Evolutionary conservation across 139 green algal genomes (phyloP).

Genomic region (Coelastrella sp.): DNA sequence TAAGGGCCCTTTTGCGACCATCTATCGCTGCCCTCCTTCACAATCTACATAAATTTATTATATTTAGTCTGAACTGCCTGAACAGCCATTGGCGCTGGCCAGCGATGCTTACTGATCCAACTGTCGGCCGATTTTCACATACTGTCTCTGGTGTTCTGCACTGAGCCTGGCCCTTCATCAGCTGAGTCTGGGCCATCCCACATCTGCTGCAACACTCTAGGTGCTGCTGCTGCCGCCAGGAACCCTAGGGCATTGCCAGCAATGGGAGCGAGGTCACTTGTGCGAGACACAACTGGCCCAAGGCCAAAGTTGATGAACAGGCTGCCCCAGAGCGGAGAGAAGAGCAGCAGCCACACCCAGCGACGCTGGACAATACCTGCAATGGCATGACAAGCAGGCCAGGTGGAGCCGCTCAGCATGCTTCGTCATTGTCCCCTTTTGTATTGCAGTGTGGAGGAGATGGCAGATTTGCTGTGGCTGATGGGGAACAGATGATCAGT

Average conservation of each 20-base stretch:
- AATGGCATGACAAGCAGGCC: conserved; percentile 14
- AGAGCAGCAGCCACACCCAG: conserved; percentile 78
- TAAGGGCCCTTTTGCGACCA: no score
- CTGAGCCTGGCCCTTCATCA: not conserved
- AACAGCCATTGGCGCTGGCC: no score
- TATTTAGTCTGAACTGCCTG: no score
- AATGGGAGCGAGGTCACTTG: conserved; percentile 62
- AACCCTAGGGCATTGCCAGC: conserved; percentile 69
- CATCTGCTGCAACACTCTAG: conserved; percentile 7
- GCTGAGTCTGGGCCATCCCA: conserved; percentile 1
- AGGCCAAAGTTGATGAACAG: conserved; percentile 86
- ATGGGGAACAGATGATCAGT: no score
- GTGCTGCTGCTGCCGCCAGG: conserved; percentile 47
- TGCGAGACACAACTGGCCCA: conserved; percentile 75
- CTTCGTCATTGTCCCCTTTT: no score
- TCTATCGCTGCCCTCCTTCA: no score
- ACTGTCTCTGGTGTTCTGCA: not conserved
- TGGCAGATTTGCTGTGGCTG: no score
- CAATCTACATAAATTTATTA: no score
- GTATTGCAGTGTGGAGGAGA: no score
- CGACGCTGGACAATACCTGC: conserved; percentile 69
- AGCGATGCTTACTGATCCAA: no score
- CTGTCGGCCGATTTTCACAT: not conserved
- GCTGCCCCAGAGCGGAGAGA: conserved; percentile 76
- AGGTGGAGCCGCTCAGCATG: not conserved